A percentile compares a stretch with the other conserved stretches of the same genome.
Evolutionary conservation across 2,329 filamentous ascomycete species (phyloP).

Genomic region (Clonostachys solani): DNA sequence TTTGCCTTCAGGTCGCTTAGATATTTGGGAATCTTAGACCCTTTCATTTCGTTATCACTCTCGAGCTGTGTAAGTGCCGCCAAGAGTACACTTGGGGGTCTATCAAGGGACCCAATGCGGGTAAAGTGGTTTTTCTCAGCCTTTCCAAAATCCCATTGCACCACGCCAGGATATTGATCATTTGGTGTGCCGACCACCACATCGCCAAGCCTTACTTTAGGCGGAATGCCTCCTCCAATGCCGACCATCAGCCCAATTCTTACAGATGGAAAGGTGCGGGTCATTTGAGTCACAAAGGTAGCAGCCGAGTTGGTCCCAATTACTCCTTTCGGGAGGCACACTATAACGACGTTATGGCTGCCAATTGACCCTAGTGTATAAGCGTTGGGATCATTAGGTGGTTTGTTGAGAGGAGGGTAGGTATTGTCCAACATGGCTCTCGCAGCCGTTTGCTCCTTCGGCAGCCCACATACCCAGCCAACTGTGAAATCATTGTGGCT

Average conservation of each 20-base stretch:
- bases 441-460: conserved; percentile 8
- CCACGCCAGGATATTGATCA: not conserved
- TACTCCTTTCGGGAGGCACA: conserved; percentile 7
- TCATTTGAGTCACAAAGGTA: conserved; percentile 20
- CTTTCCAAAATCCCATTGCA: conserved; percentile 2
- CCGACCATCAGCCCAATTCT: conserved; percentile 11
- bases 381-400: conserved; percentile 3
- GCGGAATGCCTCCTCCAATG: conserved; percentile 13
- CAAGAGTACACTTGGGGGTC: not conserved
- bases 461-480: conserved; percentile 12
- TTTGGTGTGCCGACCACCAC: conserved; percentile 10
- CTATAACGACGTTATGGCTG: conserved; percentile 10
- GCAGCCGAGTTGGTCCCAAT: conserved; percentile 15
- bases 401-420: conserved; percentile 1
- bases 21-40: not conserved
- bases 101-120: too few relatives aligned
- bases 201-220: conserved; percentile 26
- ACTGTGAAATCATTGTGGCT: too few relatives aligned
- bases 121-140: too few relatives aligned
- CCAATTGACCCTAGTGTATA: conserved; percentile 8
- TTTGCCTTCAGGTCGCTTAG: not conserved
- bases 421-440: conserved; percentile 10
- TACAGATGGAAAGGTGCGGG: conserved; percentile 20
- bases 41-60: not conserved
- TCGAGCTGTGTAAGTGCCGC: not conserved